Conservation (phyloP, 2,329 filamentous ascomycete species). For the Dothideomycetidae sp. region DNA sequence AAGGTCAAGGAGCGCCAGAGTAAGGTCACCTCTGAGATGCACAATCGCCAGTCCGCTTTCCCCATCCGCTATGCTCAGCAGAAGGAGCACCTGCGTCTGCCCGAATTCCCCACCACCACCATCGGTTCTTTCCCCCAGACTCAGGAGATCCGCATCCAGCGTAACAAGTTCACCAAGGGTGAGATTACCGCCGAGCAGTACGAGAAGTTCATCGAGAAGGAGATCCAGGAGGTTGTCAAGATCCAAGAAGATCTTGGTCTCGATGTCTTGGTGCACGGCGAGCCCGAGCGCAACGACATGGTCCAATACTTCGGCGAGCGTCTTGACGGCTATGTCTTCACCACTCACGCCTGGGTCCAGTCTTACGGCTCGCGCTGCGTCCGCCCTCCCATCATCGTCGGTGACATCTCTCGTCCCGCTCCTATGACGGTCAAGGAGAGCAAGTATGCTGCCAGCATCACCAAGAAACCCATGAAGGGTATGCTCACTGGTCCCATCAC, state of each 20-base stretch:
- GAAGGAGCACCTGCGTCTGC: conserved; percentile 83
- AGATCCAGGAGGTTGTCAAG: conserved; percentile 89
- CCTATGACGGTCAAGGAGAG: conserved; percentile 99
- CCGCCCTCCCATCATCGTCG: conserved; percentile 93
- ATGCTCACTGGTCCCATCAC: conserved; percentile 99
- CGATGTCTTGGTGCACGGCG: conserved; percentile 94
- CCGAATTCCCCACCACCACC: conserved; percentile 96
- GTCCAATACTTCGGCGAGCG: conserved; percentile 99
- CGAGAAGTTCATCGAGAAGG: conserved; percentile 98
- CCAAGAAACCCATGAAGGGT: conserved; percentile 99
- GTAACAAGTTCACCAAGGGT: conserved; percentile 98
- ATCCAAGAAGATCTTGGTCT: conserved; percentile 97
- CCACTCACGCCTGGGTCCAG: conserved; percentile 98
- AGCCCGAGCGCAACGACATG: conserved; percentile 99
- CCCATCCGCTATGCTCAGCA: conserved; percentile 71
- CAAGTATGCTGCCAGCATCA: conserved; percentile 92
- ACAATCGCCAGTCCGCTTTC: conserved; percentile 90
- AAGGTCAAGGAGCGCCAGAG: conserved; percentile 93
- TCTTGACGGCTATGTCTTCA: conserved; percentile 94
- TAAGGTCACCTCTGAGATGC: conserved; percentile 68
- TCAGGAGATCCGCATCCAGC: conserved; percentile 90
- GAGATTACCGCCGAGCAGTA: conserved; percentile 88
- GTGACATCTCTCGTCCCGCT: conserved; percentile 90
- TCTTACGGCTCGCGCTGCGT: conserved; percentile 97
- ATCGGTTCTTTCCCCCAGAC: conserved; percentile 99